Evolutionary conservation across 495 filamentous ascomycete genomes (phyloP), one percentile per base, ranked within the genome.

Genomic region (Aspergillus kassunensis): DNA sequence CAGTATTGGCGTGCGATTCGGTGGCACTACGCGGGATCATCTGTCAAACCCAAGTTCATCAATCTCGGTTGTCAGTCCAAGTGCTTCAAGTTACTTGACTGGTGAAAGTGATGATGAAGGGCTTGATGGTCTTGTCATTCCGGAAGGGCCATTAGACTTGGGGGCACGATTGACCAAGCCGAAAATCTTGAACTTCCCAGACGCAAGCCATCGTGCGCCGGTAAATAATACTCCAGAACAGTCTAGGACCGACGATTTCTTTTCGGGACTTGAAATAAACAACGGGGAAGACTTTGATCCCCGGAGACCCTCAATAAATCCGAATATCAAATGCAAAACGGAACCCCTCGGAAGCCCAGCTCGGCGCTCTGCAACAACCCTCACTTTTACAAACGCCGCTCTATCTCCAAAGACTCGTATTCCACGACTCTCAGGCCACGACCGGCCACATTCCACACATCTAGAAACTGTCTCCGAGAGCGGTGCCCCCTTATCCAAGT

Each of bases 81-180:
- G 91, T 60, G 80, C 92, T 39, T 86, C 90, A 44, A 96, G 91
- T 68, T 93, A 88, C 51, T 76, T 95, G 53, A 95, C 90, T 5
- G 79, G 80, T n/a, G 93, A 95, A 68, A 97, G 92, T 63, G 93
- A 97, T 60, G 91, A 96, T 60, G 93, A 97, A 55, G 82, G 86
- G 6, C 77, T 97, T 36, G 85, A 91, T 53, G 92, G 92, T 20
- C 77, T 98, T 15, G 69, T 95, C 13, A 75, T 97, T 27, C 93
- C 93, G 0, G 79, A 80, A 45, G 91, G 89, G 11, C 90, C 87
- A 29, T 66, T 98, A 13, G 81, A 95, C 64, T 86, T 97, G 56
- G 80, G 79, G 30, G 83, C 86, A 33, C 81, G 85, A 23, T 72
- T 98, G 21, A 81, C 87, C 50, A 86, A 84, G 65, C 79, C 86